Conservation (phyloP, 176 grass and related monocot species). For the Phragmites australis region DNA sequence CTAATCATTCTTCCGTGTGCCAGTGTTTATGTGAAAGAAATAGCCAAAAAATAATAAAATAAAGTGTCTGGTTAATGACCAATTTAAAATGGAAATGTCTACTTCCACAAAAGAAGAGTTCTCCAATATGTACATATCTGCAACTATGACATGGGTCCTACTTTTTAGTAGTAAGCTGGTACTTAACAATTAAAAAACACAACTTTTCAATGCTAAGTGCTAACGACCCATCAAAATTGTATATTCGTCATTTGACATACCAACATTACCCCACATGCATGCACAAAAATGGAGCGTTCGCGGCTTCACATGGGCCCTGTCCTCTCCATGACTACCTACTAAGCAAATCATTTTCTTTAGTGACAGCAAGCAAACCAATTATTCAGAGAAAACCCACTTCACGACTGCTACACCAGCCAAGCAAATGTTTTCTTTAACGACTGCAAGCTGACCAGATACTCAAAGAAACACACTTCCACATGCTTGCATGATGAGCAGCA, state of each 20-base stretch:
- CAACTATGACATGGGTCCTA: neutral
- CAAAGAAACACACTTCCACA: constrained; percentile 28
- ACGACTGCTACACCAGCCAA: constrained; percentile 21
- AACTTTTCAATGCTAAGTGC: neutral
- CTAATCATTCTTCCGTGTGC: neutral
- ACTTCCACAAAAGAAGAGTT: neutral
- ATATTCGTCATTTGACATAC: neutral
- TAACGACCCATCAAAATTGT: neutral
- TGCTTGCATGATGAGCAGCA: constrained; percentile 22
- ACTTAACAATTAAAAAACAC: neutral
- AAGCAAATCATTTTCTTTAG: constrained; percentile 23
- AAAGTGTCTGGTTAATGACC: neutral
- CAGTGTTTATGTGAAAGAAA: neutral
- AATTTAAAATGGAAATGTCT: neutral
- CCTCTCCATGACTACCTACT: neutral
- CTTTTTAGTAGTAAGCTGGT: neutral
- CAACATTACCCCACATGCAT: constrained; percentile 5
- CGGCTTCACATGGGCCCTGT: constrained; percentile 30
- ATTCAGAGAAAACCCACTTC: constrained; percentile 27
- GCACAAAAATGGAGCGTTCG: constrained; percentile 7
- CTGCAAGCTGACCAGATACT: neutral
- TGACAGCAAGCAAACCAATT: constrained; percentile 17
- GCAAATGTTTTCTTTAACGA: constrained; percentile 7
- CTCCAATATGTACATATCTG: neutral
- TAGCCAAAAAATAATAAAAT: neutral